A percentile compares a stretch with the other conserved stretches of the same genome.
Evolutionary conservation across 2,329 filamentous ascomycete genomes (phyloP).

Genomic region (Beauveria australis): DNA sequence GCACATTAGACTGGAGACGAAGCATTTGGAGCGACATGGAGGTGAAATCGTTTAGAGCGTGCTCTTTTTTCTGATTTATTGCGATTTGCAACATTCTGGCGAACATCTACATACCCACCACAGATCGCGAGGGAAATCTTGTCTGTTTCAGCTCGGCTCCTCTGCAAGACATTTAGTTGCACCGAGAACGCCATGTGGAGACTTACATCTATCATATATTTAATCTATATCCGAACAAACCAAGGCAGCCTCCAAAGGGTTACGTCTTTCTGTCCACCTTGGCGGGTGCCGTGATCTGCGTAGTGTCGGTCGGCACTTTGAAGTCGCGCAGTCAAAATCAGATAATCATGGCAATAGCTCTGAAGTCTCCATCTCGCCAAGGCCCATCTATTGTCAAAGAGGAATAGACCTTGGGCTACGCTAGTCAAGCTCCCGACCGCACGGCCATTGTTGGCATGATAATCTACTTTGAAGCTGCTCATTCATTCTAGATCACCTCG

Average conservation of each 20-base stretch:
- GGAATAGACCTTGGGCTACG: background rate
- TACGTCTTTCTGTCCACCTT: background rate
- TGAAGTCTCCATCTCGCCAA: background rate
- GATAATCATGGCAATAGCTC: background rate
- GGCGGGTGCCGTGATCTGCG: background rate
- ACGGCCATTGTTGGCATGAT: background rate
- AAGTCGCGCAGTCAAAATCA: background rate
- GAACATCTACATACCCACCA: constrained; percentile 4
- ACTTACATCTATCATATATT: background rate
- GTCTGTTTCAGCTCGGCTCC: background rate
- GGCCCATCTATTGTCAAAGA: background rate
- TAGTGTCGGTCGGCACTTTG: background rate
- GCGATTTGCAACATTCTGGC: constrained; percentile 2
- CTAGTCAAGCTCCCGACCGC: background rate
- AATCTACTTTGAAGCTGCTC: background rate
- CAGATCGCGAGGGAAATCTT: background rate
- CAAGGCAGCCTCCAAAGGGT: background rate
- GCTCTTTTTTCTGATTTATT: background rate
- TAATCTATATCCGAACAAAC: background rate
- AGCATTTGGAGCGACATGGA: constrained; percentile 4
- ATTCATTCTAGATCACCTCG: background rate
- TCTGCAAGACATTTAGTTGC: background rate
- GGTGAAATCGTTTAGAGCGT: background rate
- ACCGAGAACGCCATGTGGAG: background rate
- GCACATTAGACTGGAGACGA: background rate